Conservation (phyloP, 805 yeast genomes). For the Lachancea mirantina region DNA sequence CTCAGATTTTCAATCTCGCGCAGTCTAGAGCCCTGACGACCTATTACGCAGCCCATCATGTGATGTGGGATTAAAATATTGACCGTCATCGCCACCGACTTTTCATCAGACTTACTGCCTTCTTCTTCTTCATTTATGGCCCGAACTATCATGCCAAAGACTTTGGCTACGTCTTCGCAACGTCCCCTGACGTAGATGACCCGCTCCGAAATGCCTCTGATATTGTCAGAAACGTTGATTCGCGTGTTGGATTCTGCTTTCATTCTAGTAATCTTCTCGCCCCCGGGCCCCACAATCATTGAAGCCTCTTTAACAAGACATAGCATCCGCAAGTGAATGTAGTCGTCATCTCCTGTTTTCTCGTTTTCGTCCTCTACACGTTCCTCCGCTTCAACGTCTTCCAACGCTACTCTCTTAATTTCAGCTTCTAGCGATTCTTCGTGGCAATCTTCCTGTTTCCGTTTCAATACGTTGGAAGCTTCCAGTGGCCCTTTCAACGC, state of each 20-base stretch:
- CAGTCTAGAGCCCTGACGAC: slow-evolving; percentile 65
- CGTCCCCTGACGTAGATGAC: slow-evolving; percentile 68
- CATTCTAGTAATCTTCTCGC: slow-evolving; percentile 61
- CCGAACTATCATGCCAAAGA: slow-evolving; percentile 67
- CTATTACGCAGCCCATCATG: slow-evolving; percentile 73
- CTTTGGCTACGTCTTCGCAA: slow-evolving; percentile 72
- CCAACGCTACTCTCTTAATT: slow-evolving; percentile 64
- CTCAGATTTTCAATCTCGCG: slow-evolving; percentile 77
- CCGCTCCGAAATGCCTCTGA: slow-evolving; percentile 65
- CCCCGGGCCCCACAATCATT: slow-evolving; percentile 68
- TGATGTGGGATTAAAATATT: slow-evolving; percentile 69
- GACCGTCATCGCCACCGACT: slow-evolving; percentile 48
- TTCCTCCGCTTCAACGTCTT: slow-evolving; percentile 31
- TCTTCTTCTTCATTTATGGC: slow-evolving; percentile 45
- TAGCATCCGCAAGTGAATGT: slow-evolving; percentile 64
- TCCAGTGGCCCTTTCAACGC: not conserved
- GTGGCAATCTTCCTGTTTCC: slow-evolving; percentile 58
- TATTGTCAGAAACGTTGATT: slow-evolving; percentile 65
- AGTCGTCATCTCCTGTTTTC: slow-evolving; percentile 29
- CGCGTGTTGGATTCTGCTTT: slow-evolving; percentile 57
- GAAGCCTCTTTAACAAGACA: slow-evolving; percentile 73
- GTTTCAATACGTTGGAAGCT: slow-evolving; percentile 39
- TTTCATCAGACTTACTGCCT: slow-evolving; percentile 50
- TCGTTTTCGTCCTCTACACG: slow-evolving; percentile 4
- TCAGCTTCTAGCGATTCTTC: slow-evolving; percentile 40